Conservation (phyloP, 768 basidiomycete genomes). For the Lentinula boryana region DNA sequence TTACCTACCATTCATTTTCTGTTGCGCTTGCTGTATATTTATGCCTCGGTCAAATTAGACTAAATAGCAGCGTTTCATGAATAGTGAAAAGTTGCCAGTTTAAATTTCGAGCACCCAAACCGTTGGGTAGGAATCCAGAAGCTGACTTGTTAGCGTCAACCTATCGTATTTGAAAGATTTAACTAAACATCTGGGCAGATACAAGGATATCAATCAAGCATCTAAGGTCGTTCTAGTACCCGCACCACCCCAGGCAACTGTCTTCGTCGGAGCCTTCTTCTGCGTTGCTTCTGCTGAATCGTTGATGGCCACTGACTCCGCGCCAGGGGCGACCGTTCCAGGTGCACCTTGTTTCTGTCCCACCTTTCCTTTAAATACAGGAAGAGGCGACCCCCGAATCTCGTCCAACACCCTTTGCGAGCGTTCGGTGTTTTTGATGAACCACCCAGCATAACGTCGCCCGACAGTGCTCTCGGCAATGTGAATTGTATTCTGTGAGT, state of each 20-base stretch:
- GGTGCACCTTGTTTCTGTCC: not conserved
- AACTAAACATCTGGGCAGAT: no score
- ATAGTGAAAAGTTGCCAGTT: no score
- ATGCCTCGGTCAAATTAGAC: no score
- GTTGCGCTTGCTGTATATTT: no score
- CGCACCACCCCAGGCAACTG: conserved; percentile 1
- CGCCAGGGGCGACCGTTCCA: not conserved
- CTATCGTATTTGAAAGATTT: no score
- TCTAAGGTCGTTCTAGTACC: not conserved
- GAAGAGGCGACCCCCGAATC: conserved; percentile 49
- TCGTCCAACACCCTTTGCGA: conserved; percentile 84
- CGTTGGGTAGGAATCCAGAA: no score
- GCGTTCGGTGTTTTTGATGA: conserved; percentile 93
- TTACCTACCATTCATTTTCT: no score
- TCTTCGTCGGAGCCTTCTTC: not conserved
- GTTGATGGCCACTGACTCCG: not conserved
- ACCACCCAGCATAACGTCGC: conserved; percentile 92
- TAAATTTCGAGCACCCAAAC: no score
- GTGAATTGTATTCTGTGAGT: conserved; percentile 84
- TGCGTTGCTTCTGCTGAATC: not conserved
- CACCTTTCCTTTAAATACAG: conserved; percentile 18
- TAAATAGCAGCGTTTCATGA: no score
- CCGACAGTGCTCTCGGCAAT: conserved; percentile 94
- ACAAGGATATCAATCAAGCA: not conserved
- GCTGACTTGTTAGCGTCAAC: no score